Evolutionary conservation across 2,329 filamentous ascomycete genomes (phyloP), one percentile per base, ranked within the genome.

Genomic region (Diaporthe eres): DNA sequence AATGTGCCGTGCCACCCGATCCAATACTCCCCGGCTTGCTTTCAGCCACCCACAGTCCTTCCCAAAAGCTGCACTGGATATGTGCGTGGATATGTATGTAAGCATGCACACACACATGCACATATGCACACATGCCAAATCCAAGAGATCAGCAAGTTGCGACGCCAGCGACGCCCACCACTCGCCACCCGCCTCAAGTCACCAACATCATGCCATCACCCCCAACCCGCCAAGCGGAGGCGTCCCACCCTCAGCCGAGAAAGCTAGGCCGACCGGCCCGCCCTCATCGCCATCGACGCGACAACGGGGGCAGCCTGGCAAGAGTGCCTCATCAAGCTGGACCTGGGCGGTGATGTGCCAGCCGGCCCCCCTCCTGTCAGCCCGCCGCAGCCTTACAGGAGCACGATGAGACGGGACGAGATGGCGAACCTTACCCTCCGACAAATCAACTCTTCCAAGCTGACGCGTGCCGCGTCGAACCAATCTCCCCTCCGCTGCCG

Each of bases 361-460:
- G 42, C 19, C 61, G 4, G 61, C 61, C 63, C 63, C 63, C 63
- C 9, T 37, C 44, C 44, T 49, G 63, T 51, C 63, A 68, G 47
- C 47, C 47, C 31, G 65, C 65, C 31, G 53, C 65, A 68, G 65
- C 65, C 65, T 68, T 68, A 68, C 28, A 53, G 47, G 34, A 37
- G 47, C 58, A 25, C 9, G 19, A 58, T 55, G 37, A 10, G 37
- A 39, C 44, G 44, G 37, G 63, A 51, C 10, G 63, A 37, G 42
- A 17, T 37, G 28, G 39, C n/a, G 1, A 28, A 10, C 63, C 42
- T 4, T 10, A 31, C 19, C 9, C 63, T 22, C 10, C 17, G 5
- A 12, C 17, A 6, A 19, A 7, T 39, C 19, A 13, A 19, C 42
- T 12, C 22, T 25, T 8, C 34, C 47, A 53, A 39, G 61, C 65